Conservation (phyloP, 2,329 filamentous ascomycete genomes). For the Cladophialophora psammophila region DNA sequence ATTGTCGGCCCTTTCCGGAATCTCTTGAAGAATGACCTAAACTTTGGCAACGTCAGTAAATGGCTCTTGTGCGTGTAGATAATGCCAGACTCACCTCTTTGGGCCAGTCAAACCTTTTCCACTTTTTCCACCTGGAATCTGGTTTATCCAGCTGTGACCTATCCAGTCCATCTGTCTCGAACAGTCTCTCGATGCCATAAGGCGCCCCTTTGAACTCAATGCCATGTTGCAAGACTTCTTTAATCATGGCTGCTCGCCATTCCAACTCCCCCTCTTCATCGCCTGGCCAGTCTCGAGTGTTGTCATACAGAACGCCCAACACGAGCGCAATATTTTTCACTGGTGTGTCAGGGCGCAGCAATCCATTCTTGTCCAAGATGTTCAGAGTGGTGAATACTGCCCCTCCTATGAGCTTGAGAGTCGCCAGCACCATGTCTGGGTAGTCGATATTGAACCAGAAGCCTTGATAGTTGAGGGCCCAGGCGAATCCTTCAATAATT, state of each 20-base stretch:
- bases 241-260: conserved; percentile 20
- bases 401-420: conserved; percentile 18
- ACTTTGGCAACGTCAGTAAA: conserved; percentile 12
- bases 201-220: conserved; percentile 23
- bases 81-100: conserved; percentile 8
- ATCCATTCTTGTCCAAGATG: conserved; percentile 14
- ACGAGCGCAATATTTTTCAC: conserved; percentile 27
- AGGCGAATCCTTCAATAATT: conserved; percentile 21
- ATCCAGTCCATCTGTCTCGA: conserved; percentile 10
- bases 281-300: conserved; percentile 2
- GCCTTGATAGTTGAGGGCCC: not conserved
- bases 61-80: too few species aligned
- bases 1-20: conserved; percentile 7
- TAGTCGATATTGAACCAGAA: conserved; percentile 19
- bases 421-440: conserved; percentile 6
- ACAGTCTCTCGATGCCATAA: conserved; percentile 2
- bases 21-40: conserved; percentile 17
- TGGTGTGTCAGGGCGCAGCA: conserved; percentile 18
- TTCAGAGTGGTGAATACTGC: conserved; percentile 22
- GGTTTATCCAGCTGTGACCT: not conserved
- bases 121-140: conserved; percentile 15
- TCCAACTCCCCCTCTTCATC: conserved; percentile 5
- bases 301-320: conserved; percentile 17
- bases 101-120: conserved; percentile 18
- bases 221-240: conserved; percentile 13